Percentiles rank a stretch among this genome's conserved stretches.
Evolutionary conservation across 1,139 yeast species (phyloP).

Genomic region (Diutina siamensis): DNA sequence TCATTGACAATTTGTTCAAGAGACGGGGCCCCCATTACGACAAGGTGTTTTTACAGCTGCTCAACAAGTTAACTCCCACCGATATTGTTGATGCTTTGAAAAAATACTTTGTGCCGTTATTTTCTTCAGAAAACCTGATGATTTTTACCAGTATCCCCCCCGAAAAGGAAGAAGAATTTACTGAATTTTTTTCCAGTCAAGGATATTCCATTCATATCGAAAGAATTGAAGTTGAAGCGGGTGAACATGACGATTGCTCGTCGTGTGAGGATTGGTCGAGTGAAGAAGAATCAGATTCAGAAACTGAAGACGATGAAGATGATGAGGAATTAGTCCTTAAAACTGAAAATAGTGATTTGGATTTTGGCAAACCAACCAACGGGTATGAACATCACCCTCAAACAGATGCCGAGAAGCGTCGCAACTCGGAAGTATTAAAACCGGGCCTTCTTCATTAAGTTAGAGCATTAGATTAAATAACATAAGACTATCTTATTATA

Average conservation of each 20-base stretch:
- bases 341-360: neutral
- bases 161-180: slow-evolving; percentile 39
- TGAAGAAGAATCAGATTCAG: slow-evolving; percentile 9
- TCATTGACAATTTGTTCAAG: slow-evolving; percentile 52
- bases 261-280: neutral
- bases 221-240: slow-evolving; percentile 23
- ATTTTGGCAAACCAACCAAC: slow-evolving; percentile 1
- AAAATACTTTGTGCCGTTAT: slow-evolving; percentile 51
- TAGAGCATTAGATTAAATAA: slow-evolving; percentile 2
- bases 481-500: neutral
- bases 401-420: neutral
- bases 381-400: neutral
- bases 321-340: slow-evolving; percentile 1
- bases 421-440: neutral
- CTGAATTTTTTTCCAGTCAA: slow-evolving; percentile 30
- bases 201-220: slow-evolving; percentile 59
- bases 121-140: slow-evolving; percentile 41
- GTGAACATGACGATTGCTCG: slow-evolving; percentile 12
- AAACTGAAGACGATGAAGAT: slow-evolving; percentile 7
- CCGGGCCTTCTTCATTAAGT: slow-evolving; percentile 2
- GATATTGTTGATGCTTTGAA: slow-evolving; percentile 48
- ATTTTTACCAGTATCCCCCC: slow-evolving; percentile 71
- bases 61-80: slow-evolving; percentile 40
- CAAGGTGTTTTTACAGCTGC: slow-evolving; percentile 31
- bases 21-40: slow-evolving; percentile 54